Evolutionary conservation across 306 rosid genomes (phyloP), one percentile per base, ranked within the genome.

Genomic region (Castanospermum australe): DNA sequence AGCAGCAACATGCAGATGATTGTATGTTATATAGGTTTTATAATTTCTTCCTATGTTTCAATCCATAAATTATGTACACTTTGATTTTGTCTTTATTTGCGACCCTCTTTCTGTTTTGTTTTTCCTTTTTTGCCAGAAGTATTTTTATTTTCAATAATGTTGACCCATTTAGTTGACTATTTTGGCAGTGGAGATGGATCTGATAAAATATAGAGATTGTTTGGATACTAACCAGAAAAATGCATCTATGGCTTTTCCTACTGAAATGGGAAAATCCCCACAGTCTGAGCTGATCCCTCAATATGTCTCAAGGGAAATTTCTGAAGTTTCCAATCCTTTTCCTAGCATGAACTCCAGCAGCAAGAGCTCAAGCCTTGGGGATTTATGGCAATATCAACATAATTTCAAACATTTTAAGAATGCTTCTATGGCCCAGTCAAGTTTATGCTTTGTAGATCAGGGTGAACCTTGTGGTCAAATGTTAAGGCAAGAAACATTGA

Each of bases 1-100:
- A 76, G 63, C 79, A 55, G 75, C 86, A 75, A 39, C 71, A 70
- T 22, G 39, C 57, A 65, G 54, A 74, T 61, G 50, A 74, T 39
- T 42, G 90, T 86, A 82, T 45, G 77, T 45, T 33, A 21, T 15
- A 14, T 7, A 3, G 15, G 10, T 59, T 54, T 12, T 33, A 6
- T 54, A 47, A 25, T 36, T 71, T 76, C 60, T 47, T 68, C 41
- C 22, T 9, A 36, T 32, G 36, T 79, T 24, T 84, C 14, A 42
- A 33, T 64, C n/a, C 14, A 1, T 73, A 36, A 39, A 11, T 25
- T 36, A 20, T 67, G 38, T 2, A 8, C 9, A 51, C 24, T 47
- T n/a, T 38, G 4, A 28, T 8, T 32, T 12, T 56, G 8, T 24
- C 24, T 21, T 41, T 13, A 21, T 24, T 38, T 45, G 28, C 4